Evolutionary conservation across 2,329 filamentous ascomycete genomes (phyloP).

Genomic region (Magnaporthiopsis rhizophila): DNA sequence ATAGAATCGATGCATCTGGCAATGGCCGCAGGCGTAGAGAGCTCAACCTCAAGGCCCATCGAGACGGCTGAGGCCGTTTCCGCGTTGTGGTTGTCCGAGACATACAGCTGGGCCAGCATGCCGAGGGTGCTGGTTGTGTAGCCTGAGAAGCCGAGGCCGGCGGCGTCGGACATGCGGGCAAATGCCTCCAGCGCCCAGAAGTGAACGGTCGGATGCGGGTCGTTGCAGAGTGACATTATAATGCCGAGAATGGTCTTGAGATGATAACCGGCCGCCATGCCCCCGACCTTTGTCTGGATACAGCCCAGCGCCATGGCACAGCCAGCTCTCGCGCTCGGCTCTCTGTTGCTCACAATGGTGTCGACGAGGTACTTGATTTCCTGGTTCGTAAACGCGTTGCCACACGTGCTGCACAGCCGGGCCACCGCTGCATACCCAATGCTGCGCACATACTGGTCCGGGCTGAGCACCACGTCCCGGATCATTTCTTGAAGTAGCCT

Average conservation of each 20-base stretch:
- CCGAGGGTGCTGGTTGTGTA: slow-evolving; percentile 87
- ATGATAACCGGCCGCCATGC: slow-evolving; percentile 95
- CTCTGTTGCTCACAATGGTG: slow-evolving; percentile 86
- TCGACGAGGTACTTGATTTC: slow-evolving; percentile 86
- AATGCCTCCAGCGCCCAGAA: slow-evolving; percentile 93
- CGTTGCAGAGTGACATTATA: slow-evolving; percentile 93
- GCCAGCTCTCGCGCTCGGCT: slow-evolving; percentile 86
- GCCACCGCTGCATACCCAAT: slow-evolving; percentile 81
- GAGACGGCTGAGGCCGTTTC: slow-evolving; percentile 73
- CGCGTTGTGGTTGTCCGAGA: slow-evolving; percentile 82
- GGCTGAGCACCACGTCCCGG: slow-evolving; percentile 66
- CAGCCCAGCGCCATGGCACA: slow-evolving; percentile 89
- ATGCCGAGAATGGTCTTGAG: slow-evolving; percentile 96
- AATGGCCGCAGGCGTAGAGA: slow-evolving; percentile 68
- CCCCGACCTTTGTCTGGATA: slow-evolving; percentile 91
- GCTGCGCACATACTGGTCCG: slow-evolving; percentile 77
- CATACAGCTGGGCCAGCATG: slow-evolving; percentile 89
- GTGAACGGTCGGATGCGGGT: slow-evolving; percentile 90
- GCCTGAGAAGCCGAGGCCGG: slow-evolving; percentile 82
- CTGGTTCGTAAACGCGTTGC: slow-evolving; percentile 78
- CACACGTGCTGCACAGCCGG: slow-evolving; percentile 74
- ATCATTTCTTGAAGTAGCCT: slow-evolving; percentile 73
- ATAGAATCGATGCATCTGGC: slow-evolving; percentile 88
- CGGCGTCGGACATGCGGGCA: slow-evolving; percentile 79
- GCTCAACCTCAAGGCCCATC: slow-evolving; percentile 83